Evolutionary conservation across 2,329 filamentous ascomycete genomes (phyloP).

Genomic region (Hirsutella thompsonii): DNA sequence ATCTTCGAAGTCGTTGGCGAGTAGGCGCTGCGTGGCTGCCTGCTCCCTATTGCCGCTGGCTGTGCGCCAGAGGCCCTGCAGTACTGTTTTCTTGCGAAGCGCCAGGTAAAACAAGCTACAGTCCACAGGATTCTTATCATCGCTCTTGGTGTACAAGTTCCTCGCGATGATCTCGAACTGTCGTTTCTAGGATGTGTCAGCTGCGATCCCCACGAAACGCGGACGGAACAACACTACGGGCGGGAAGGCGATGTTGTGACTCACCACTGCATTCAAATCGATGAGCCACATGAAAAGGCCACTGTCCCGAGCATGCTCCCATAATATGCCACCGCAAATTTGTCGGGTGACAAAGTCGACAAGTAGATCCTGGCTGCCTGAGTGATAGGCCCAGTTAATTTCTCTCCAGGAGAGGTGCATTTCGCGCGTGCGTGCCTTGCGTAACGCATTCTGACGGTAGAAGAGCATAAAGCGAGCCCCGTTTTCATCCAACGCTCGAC

Average conservation of each 20-base stretch:
- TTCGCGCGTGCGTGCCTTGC: conserved; percentile 50
- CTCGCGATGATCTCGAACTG: conserved; percentile 87
- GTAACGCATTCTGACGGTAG: conserved; percentile 68
- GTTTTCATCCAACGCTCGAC: conserved; percentile 82
- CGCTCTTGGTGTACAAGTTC: conserved; percentile 82
- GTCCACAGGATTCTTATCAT: conserved; percentile 79
- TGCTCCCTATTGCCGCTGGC: conserved; percentile 84
- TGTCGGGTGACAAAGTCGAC: conserved; percentile 71
- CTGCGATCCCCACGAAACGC: no score
- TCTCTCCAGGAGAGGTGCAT: conserved; percentile 63
- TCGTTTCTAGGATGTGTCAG: conserved; percentile 18
- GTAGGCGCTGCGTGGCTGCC: conserved; percentile 59
- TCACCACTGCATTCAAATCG: conserved; percentile 62
- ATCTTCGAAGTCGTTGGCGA: conserved; percentile 85
- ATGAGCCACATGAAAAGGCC: conserved; percentile 94
- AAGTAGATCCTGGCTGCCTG: conserved; percentile 77
- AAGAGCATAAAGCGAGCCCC: conserved; percentile 79
- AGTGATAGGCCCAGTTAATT: conserved; percentile 78
- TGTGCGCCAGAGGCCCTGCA: conserved; percentile 91
- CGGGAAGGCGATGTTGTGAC: conserved; percentile 13
- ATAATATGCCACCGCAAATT: conserved; percentile 66
- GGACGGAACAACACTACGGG: no score
- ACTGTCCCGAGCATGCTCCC: conserved; percentile 74
- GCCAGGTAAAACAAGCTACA: conserved; percentile 89
- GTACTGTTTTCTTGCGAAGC: conserved; percentile 76